phyloP scores from a whole-genome alignment of 768 basidiomycete genomes.

The Trametes cinnabarina region DNA sequence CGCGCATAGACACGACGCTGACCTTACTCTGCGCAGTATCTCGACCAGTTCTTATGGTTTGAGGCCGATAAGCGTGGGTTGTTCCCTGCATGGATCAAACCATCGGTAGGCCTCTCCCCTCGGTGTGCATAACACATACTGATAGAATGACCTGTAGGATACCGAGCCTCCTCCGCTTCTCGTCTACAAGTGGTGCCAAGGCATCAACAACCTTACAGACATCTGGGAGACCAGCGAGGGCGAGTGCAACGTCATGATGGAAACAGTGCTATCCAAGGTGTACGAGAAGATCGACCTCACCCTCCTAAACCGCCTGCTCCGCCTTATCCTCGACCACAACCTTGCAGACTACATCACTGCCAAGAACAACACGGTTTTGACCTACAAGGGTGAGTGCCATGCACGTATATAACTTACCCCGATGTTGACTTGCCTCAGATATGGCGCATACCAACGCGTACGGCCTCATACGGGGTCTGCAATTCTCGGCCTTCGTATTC shows the following conservation, averaged over 20 bases:
- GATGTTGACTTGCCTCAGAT: slow-evolving; percentile 36
- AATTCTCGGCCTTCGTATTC: slow-evolving; percentile 99
- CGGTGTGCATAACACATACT: slow-evolving; percentile 27
- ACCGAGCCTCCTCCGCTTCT: slow-evolving; percentile 95
- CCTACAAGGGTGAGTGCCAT: slow-evolving; percentile 66
- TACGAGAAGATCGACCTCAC: slow-evolving; percentile 99
- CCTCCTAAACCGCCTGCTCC: slow-evolving; percentile 89
- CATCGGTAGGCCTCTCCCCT: slow-evolving; percentile 44
- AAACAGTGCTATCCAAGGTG: slow-evolving; percentile 95
- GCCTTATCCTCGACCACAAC: slow-evolving; percentile 97
- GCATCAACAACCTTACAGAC: slow-evolving; percentile 97
- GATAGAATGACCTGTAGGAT: slow-evolving; percentile 38
- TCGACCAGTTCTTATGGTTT: slow-evolving; percentile 98
- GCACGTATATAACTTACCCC: background rate
- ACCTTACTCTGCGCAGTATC: slow-evolving; percentile 50
- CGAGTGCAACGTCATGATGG: slow-evolving; percentile 98
- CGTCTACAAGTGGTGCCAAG: slow-evolving; percentile 99
- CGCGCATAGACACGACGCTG: background rate
- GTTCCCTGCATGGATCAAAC: slow-evolving; percentile 99
- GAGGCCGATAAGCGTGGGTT: slow-evolving; percentile 98
- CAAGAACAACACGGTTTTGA: slow-evolving; percentile 95
- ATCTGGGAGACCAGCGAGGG: slow-evolving; percentile 99
- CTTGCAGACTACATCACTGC: slow-evolving; percentile 98
- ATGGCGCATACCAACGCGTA: slow-evolving; percentile 99
- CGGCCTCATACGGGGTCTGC: slow-evolving; percentile 94